Evolutionary conservation across 2,329 filamentous ascomycete genomes (phyloP).

Genomic region (Exophiala sp.): DNA sequence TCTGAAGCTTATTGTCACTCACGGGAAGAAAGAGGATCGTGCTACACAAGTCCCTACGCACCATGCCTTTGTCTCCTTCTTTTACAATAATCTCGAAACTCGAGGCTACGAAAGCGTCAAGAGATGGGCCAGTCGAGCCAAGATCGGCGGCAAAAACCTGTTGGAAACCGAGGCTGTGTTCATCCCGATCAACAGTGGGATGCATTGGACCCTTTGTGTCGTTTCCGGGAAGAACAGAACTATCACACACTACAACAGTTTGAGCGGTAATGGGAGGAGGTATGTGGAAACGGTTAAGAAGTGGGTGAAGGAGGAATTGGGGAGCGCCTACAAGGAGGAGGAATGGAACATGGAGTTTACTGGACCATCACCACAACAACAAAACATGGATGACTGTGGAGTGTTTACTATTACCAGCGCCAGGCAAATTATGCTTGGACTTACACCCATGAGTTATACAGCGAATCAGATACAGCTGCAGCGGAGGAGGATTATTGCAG

Average conservation of each 20-base stretch:
- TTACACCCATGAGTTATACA: constrained; percentile 40
- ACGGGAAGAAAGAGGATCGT: constrained; percentile 28
- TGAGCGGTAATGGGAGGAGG: constrained; percentile 34
- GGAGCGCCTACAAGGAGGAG: constrained; percentile 37
- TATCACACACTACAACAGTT: constrained; percentile 49
- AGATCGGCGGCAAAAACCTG: constrained; percentile 44
- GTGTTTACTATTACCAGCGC: constrained; percentile 49
- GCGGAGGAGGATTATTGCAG: constrained; percentile 46
- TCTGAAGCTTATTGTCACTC: constrained; percentile 38
- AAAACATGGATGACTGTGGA: constrained; percentile 49
- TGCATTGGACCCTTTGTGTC: constrained; percentile 50
- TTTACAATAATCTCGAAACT: constrained; percentile 40
- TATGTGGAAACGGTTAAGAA: constrained; percentile 38
- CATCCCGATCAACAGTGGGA: constrained; percentile 44
- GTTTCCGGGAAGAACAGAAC: constrained; percentile 41
- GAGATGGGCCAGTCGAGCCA: constrained; percentile 46
- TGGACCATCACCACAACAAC: constrained; percentile 40
- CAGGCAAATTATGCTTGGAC: constrained; percentile 44
- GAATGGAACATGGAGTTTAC: constrained; percentile 39
- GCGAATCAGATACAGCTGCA: constrained; percentile 40
- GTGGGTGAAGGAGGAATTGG: constrained; percentile 44
- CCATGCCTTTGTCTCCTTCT: constrained; percentile 45
- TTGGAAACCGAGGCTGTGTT: constrained; percentile 46
- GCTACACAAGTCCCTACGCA: constrained; percentile 35
- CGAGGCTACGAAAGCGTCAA: constrained; percentile 39